phyloP scores from a whole-genome alignment of 2,329 filamentous ascomycete genomes.

The Talaromyces verruculosus region DNA sequence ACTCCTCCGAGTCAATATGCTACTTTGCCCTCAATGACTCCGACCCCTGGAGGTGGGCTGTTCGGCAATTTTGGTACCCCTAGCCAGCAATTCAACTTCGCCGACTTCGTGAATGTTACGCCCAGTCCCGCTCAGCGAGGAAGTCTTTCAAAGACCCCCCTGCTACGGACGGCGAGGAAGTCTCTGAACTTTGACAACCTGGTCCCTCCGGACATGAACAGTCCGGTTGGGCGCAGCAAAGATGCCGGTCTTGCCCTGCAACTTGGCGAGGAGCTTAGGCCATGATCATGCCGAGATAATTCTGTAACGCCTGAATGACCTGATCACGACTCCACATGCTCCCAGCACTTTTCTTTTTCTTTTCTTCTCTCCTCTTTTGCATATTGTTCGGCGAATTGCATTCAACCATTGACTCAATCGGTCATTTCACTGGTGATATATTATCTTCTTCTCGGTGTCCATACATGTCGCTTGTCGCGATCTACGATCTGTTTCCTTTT shows the following conservation, averaged over 20 bases:
- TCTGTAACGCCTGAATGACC: constrained; percentile 20
- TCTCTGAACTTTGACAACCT: constrained; percentile 80
- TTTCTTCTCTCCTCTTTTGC: background rate
- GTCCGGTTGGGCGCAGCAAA: constrained; percentile 43
- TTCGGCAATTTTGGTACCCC: constrained; percentile 75
- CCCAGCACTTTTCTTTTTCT: background rate
- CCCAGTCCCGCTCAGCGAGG: constrained; percentile 85
- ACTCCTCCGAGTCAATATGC: constrained; percentile 70
- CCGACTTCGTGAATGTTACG: constrained; percentile 96
- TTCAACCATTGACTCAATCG: background rate
- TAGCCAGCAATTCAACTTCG: constrained; percentile 84
- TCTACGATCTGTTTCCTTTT: background rate
- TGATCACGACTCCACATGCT: constrained; percentile 20
- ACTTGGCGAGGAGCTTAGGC: constrained; percentile 63
- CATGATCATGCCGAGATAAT: constrained; percentile 33
- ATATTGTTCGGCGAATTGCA: constrained; percentile 10
- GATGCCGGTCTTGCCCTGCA: constrained; percentile 62
- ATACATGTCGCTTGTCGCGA: constrained; percentile 5
- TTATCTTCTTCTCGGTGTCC: constrained; percentile 3
- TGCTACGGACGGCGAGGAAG: constrained; percentile 68
- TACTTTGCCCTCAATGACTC: constrained; percentile 52
- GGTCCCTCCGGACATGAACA: constrained; percentile 55
- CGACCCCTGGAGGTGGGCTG: constrained; percentile 67
- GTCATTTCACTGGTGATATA: constrained; percentile 12
- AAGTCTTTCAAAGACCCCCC: constrained; percentile 64